Evolutionary conservation across 805 yeast genomes (phyloP), one percentile per base, ranked within the genome.

Genomic region (Myxozyma nipponensis): DNA sequence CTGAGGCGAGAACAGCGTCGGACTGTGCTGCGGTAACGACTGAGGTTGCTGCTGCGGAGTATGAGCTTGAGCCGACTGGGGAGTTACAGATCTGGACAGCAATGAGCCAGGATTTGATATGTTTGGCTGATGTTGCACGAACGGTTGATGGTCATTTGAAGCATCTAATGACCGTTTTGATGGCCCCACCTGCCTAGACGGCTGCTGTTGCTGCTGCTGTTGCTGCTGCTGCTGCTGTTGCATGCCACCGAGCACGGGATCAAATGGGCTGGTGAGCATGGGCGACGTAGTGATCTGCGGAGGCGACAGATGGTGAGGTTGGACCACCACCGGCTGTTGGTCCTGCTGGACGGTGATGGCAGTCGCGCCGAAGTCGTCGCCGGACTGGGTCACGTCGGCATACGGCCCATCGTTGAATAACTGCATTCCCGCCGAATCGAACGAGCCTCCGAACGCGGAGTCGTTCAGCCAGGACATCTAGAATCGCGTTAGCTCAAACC

Each of bases 391-490:
- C 28, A 28, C 13, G 13, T 24, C 24, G 23, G 49, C 10, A 42
- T 44, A 49, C 3, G 42, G 42, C 38, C 40, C 48, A 18, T 38
- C 15, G 39, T 36, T 39, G 41, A 44, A 49, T 25, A 44, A 45
- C 36, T 41, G 44, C 36, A 41, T 26, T 5, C 44, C 44, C 44
- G 45, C 28, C 34, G 46, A n/a, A 28, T 43, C 46, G 34, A 24
- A 43, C 19, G 46, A 18, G 18, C 52, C 46, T 24, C 48, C 18
- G 38, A 37, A 38, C 41, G 32, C 41, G 46, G 30, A 25, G 40
- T 49, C 52, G 19, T 41, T 44, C 24, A 49, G 38, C 52, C 52
- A 49, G 21, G 52, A 49, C 52, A 49, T 49, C 32, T 28, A n/a
- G n/a, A n/a, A n/a, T n/a, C n/a, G n/a, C n/a, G n/a, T n/a, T n/a